These are phyloP conservation scores for Botryosphaeria dothidea DNA, from an alignment of 2,329 filamentous ascomycete species.

Conservation along the genomic window DNA sequence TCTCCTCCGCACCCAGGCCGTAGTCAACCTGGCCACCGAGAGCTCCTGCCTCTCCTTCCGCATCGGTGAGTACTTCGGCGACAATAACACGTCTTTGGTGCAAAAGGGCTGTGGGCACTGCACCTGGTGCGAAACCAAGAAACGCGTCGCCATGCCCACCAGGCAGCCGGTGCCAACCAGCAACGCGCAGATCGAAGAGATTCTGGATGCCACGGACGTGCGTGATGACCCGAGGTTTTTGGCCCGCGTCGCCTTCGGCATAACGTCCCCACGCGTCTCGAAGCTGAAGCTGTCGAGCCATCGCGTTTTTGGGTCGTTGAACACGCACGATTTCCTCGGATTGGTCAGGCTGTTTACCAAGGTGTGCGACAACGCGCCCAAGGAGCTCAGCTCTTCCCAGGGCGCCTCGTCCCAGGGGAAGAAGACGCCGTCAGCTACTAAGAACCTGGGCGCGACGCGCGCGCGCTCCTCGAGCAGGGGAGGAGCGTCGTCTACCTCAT, in stretches of 20 bases:
- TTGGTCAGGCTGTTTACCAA: slow-evolving; percentile 28
- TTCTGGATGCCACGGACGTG: slow-evolving; percentile 48
- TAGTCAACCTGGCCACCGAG: slow-evolving; percentile 57
- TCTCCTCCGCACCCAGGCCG: slow-evolving; percentile 50
- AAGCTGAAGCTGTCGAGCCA: slow-evolving; percentile 50
- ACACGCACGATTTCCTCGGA: slow-evolving; percentile 54
- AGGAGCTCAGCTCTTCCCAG: too few relatives aligned
- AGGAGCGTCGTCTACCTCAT: too few relatives aligned
- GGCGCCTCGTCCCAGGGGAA: too few relatives aligned
- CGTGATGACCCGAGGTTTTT: slow-evolving; percentile 62
- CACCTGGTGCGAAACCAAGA: slow-evolving; percentile 47
- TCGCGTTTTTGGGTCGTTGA: slow-evolving; percentile 54
- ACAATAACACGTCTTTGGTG: slow-evolving; percentile 45
- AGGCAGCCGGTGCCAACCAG: slow-evolving; percentile 45
- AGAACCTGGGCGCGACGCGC: too few relatives aligned
- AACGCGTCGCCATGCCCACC: slow-evolving; percentile 38
- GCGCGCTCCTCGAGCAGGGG: too few relatives aligned
- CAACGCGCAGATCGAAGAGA: slow-evolving; percentile 38
- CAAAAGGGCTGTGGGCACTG: slow-evolving; percentile 57
- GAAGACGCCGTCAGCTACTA: too few relatives aligned
- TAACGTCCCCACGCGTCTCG: slow-evolving; percentile 57
- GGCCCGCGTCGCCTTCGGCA: slow-evolving; percentile 63
- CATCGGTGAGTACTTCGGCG: slow-evolving; percentile 61
- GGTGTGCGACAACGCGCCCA: not conserved
- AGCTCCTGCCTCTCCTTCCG: slow-evolving; percentile 53